Evolutionary conservation across 192 early-diverging fungal species (phyloP), one percentile per base, ranked within the genome.

Genomic region (Gamsiella multidivaricata): DNA sequence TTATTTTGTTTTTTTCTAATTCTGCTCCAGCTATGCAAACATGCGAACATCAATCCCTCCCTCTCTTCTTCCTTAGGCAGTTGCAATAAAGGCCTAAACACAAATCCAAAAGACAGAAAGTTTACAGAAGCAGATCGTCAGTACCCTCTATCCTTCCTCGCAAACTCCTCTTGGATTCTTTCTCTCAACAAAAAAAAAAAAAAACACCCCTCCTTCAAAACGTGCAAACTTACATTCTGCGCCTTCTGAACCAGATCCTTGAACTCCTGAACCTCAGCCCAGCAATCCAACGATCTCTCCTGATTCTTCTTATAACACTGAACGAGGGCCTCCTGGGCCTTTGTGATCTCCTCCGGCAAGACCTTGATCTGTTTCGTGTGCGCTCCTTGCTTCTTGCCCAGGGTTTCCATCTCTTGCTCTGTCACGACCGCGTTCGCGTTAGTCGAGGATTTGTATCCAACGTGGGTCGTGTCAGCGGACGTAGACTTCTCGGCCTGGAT

Each of bases 201-300:
- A 56, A 49, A 28, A 41, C 29, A 59, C 36, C 11, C 25, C 31
- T 41, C 7, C 4, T 26, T 45, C 25, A 42, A 36, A 22, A 37
- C 33, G n/a, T 46, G 23, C 2, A 9, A 31, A 5, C 33, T 66
- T 69, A 78, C 74, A 42, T 78, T 78, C 43, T 78, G 74, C 25
- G 74, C 74, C 66, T 78, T 78, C 39, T 78, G 74, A 14, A 78
- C 74, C 22, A 78, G 43, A 5, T 61, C 67, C 59, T 90, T 90
- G 53, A 90, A 74, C 56, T 84, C 84, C 67, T 87, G 84, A 23
- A 90, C 86, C 75, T 90, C 88, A 23, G 76, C 81, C 88, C 88
- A 90, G 79, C 87, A 90, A 65, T 90, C 85, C 63, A 90, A 73
- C 9, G 84, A 61, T 5, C 85, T 80, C 28, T 67, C 61, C 17